Percentiles rank a stretch among this genome's conserved stretches.
These are phyloP conservation scores for Epichloe brachyelytri DNA, from an alignment of 2,329 filamentous ascomycete species.

Conservation along the genomic window DNA sequence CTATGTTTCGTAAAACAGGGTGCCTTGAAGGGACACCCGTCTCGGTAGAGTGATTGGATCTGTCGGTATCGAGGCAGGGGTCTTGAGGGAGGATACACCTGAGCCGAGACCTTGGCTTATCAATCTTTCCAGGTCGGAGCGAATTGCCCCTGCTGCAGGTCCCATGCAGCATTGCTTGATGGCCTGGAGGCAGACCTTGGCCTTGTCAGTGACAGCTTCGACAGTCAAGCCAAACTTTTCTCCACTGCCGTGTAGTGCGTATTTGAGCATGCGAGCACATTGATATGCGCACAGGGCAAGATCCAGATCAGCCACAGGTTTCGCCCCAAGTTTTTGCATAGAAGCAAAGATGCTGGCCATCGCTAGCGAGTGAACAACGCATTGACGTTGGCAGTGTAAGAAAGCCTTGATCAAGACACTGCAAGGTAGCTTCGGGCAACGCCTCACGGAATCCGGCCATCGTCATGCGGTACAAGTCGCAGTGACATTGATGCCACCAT, in stretches of 20 bases:
- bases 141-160: constrained; percentile 34
- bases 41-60: not conserved
- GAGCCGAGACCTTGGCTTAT: constrained; percentile 30
- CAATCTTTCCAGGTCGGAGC: constrained; percentile 37
- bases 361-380: constrained; percentile 39
- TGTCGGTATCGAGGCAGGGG: constrained; percentile 2
- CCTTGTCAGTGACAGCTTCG: constrained; percentile 35
- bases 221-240: constrained; percentile 30
- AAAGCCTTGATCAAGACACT: constrained; percentile 34
- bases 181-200: constrained; percentile 36
- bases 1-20: constrained; percentile 11
- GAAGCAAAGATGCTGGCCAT: constrained; percentile 43
- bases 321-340: constrained; percentile 36
- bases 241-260: constrained; percentile 33
- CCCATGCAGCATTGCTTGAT: constrained; percentile 38
- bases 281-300: constrained; percentile 43
- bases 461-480: constrained; percentile 42
- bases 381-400: constrained; percentile 37
- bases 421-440: constrained; percentile 29
- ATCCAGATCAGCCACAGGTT: constrained; percentile 41
- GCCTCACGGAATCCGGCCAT: constrained; percentile 39
- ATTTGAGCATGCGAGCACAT: constrained; percentile 39
- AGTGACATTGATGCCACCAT: constrained; percentile 46
- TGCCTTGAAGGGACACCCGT: constrained; percentile 7
- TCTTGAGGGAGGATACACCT: constrained; percentile 8